Evolutionary conservation across 352 stramenopile genomes (phyloP).

Genomic region (Paralagenidium karlingii): DNA sequence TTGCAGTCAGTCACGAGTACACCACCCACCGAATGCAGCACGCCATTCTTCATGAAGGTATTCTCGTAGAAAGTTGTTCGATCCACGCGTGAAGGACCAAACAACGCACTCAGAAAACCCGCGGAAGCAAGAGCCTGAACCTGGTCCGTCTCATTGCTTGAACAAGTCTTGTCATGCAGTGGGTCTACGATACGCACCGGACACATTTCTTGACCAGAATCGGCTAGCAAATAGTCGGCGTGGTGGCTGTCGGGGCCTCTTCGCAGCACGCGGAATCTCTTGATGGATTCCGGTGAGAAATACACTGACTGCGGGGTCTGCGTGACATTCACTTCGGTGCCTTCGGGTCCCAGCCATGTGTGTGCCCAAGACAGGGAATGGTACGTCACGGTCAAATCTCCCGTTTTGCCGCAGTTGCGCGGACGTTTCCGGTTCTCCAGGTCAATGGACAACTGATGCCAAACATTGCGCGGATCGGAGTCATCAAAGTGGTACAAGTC

Average conservation of each 20-base stretch:
- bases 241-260: conserved; percentile 30
- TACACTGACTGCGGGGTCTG: conserved; percentile 60
- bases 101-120: conserved; percentile 51
- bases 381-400: conserved; percentile 62
- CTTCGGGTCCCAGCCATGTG: conserved; percentile 45
- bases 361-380: conserved; percentile 72
- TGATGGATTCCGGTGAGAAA: conserved; percentile 42
- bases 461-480: conserved; percentile 27
- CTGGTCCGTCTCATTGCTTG: neutral
- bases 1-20: too few relatives aligned
- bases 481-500: conserved; percentile 62
- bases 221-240: conserved; percentile 41
- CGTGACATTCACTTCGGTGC: conserved; percentile 43
- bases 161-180: conserved; percentile 1
- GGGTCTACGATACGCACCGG: conserved; percentile 16
- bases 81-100: conserved; percentile 28
- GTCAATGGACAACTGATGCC: conserved; percentile 42
- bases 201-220: conserved; percentile 19
- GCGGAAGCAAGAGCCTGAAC: neutral
- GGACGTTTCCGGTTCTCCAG: conserved; percentile 28
- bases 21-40: conserved; percentile 15
- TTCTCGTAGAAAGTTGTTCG: conserved; percentile 71
- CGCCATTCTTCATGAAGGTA: conserved; percentile 14
- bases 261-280: conserved; percentile 27
- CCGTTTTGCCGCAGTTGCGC: conserved; percentile 57